phyloP scores from a whole-genome alignment of 208 protist species.

The Herpetomonas tarakana region DNA sequence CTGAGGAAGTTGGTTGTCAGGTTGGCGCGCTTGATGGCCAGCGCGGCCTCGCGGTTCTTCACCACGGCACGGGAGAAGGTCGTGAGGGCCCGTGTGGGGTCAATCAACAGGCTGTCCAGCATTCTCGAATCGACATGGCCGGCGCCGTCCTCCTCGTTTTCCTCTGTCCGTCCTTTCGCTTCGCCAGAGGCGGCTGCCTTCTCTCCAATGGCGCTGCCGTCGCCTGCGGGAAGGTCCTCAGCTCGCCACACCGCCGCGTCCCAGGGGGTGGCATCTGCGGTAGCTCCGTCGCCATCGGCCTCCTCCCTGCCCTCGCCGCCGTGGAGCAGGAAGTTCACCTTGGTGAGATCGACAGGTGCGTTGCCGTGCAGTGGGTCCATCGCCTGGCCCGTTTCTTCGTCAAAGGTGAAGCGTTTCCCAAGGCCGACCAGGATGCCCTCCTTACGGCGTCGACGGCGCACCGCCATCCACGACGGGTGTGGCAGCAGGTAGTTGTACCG shows the following conservation, averaged over 20 bases:
- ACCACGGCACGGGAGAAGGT: conserved; percentile 55
- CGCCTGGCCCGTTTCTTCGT: conserved; percentile 34
- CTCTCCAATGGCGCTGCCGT: not conserved
- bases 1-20: conserved; percentile 76
- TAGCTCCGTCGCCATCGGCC: not conserved
- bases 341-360: conserved; percentile 27
- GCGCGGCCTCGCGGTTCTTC: conserved; percentile 40
- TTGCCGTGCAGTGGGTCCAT: conserved; percentile 44
- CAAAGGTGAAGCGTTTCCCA: conserved; percentile 69
- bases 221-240: not conserved
- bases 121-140: not conserved
- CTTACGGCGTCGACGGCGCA: conserved; percentile 53
- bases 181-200: not conserved
- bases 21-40: conserved; percentile 71
- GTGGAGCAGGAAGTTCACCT: conserved; percentile 24
- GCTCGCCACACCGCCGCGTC: not conserved
- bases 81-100: conserved; percentile 34
- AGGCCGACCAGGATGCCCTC: conserved; percentile 68
- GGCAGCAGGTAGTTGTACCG: conserved; percentile 84
- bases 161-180: not conserved
- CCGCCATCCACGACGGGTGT: conserved; percentile 86
- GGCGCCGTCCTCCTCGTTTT: conserved; percentile 3
- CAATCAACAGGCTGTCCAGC: conserved; percentile 31
- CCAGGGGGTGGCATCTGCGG: not conserved
- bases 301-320: not conserved